Evolutionary conservation across 2,329 filamentous ascomycete genomes (phyloP).

Genomic region (Pleomassaria siparia): DNA sequence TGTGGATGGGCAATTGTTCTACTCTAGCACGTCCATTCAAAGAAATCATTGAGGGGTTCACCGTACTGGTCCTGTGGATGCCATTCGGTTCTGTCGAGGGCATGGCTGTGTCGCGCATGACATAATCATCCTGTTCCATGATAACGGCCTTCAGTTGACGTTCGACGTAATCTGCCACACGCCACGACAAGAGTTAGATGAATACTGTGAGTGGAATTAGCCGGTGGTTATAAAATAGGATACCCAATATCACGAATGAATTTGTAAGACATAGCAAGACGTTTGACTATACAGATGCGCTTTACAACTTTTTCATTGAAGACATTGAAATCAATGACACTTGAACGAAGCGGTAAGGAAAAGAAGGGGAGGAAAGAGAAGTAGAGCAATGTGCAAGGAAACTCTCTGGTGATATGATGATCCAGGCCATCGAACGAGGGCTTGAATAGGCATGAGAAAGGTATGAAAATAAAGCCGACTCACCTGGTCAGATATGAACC

Average conservation of each 20-base stretch:
- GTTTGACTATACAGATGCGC: no score
- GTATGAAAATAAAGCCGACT: background rate
- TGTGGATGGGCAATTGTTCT: slow-evolving; percentile 32
- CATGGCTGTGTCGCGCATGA: slow-evolving; percentile 35
- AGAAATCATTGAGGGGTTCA: slow-evolving; percentile 31
- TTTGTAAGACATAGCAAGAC: background rate
- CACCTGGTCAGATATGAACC: background rate
- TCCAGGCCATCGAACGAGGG: background rate
- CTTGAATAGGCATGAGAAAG: background rate
- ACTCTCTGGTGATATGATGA: no score
- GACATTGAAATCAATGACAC: no score
- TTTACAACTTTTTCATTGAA: no score
- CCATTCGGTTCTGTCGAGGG: slow-evolving; percentile 38
- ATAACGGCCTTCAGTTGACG: background rate
- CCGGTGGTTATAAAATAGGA: background rate
- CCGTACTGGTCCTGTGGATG: slow-evolving; percentile 22
- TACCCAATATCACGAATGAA: background rate
- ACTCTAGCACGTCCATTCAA: slow-evolving; percentile 21
- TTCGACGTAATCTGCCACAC: background rate
- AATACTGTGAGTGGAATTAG: background rate
- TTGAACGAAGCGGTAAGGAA: no score
- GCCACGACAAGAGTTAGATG: background rate
- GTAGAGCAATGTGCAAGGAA: no score
- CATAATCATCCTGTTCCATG: slow-evolving; percentile 32
- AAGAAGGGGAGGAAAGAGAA: no score